phyloP scores from a whole-genome alignment of 371 early-diverging fungal species.

The Actinomucor elegans region DNA sequence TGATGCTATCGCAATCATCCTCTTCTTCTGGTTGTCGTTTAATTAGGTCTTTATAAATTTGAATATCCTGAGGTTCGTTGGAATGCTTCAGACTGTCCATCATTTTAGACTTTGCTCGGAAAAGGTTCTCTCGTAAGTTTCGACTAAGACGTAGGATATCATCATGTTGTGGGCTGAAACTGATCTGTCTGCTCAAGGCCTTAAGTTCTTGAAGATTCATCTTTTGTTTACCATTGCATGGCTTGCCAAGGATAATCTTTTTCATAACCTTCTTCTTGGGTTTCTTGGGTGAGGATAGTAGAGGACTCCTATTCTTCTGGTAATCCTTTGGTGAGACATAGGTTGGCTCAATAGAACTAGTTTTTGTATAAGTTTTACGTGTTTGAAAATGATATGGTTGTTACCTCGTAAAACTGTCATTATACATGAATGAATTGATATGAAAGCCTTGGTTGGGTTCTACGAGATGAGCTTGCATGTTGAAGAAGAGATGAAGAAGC shows the following conservation, averaged over 20 bases:
- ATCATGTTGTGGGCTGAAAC: not conserved
- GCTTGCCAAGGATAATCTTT: slow-evolving; percentile 16
- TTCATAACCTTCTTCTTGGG: slow-evolving; percentile 1
- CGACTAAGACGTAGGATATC: slow-evolving; percentile 5
- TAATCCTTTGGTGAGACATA: slow-evolving; percentile 12
- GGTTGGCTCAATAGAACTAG: not conserved
- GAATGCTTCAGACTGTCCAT: slow-evolving; percentile 21
- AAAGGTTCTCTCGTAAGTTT: slow-evolving; percentile 15
- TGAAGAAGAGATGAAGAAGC: not conserved
- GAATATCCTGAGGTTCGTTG: slow-evolving; percentile 10
- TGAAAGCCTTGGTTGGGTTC: slow-evolving; percentile 5
- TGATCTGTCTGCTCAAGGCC: slow-evolving; percentile 23
- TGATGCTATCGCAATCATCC: slow-evolving; percentile 24
- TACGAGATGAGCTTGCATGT: not conserved
- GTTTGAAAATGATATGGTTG: not conserved
- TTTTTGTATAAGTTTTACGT: not conserved
- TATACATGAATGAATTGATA: slow-evolving; percentile 12
- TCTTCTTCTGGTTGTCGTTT: too few species aligned
- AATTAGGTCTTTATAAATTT: slow-evolving; percentile 19
- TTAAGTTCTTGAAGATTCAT: slow-evolving; percentile 22
- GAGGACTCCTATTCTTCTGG: slow-evolving; percentile 1
- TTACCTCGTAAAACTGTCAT: not conserved
- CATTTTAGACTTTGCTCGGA: slow-evolving; percentile 17
- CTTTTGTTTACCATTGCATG: slow-evolving; percentile 14
- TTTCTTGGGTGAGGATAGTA: not conserved